Conservation (phyloP, 202 grass and related monocot genomes). For the Schoenoplectus tabernaemontani region DNA sequence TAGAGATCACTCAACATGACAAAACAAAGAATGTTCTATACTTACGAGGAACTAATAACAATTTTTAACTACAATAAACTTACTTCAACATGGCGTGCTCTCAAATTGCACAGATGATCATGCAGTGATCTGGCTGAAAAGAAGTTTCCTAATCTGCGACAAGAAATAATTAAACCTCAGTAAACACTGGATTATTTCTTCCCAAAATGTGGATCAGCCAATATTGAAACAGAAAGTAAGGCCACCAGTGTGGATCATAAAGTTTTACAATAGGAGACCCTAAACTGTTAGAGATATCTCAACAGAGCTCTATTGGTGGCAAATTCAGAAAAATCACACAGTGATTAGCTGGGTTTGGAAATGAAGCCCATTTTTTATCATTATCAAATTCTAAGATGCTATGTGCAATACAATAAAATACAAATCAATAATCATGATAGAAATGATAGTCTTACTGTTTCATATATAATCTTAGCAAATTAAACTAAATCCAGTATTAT, state of each 20-base stretch:
- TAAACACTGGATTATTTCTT: not conserved
- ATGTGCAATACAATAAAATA: not conserved
- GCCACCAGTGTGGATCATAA: not conserved
- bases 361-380: not conserved
- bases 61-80: constrained; percentile 22
- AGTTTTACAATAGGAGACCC: not conserved
- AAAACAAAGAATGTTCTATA: constrained; percentile 7
- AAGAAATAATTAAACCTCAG: constrained; percentile 4
- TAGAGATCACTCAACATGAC: constrained; percentile 1
- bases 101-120: constrained; percentile 8
- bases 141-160: constrained; percentile 19
- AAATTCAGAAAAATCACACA: not conserved
- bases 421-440: not conserved
- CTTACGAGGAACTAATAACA: constrained; percentile 2
- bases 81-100: not conserved
- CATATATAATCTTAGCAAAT: not conserved
- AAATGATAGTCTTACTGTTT: not conserved
- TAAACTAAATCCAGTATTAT: not conserved
- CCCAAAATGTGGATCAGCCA: not conserved
- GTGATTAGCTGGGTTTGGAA: not conserved
- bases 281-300: not conserved
- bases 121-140: not conserved
- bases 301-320: not conserved
- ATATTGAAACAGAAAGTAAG: not conserved
- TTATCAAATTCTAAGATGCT: not conserved